These are phyloP conservation scores for Phaeosphaeriaceae sp. DNA, from an alignment of 2,329 filamentous ascomycete genomes.

Conservation along the genomic window DNA sequence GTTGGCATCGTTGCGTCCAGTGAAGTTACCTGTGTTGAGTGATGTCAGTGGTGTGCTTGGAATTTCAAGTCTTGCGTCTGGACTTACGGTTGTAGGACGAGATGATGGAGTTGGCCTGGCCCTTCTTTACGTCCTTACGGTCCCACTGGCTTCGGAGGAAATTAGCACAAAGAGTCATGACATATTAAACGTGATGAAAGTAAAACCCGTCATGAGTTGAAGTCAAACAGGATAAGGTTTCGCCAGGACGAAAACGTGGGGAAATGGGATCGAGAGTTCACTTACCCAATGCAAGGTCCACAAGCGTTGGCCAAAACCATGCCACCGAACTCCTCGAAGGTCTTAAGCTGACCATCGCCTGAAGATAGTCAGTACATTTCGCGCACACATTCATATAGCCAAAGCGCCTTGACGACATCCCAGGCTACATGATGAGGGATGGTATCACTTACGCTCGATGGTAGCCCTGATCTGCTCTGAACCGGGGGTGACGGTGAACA, in stretches of 20 bases:
- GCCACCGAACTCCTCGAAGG: conserved; percentile 95
- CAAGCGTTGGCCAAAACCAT: conserved; percentile 96
- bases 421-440: not conserved
- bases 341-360: conserved; percentile 83
- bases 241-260: not conserved
- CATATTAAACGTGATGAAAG: not conserved
- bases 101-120: conserved; percentile 93
- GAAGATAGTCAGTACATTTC: not conserved
- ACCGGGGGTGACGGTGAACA: conserved; percentile 95
- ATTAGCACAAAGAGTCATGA: conserved; percentile 5
- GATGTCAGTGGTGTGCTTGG: not conserved
- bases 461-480: conserved; percentile 95
- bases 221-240: conserved; percentile 7
- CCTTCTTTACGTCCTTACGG: conserved; percentile 91
- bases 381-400: not conserved
- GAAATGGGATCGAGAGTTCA: not conserved
- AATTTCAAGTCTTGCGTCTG: not conserved
- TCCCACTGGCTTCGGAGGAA: conserved; percentile 75
- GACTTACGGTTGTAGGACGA: conserved; percentile 91
- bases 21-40: conserved; percentile 73
- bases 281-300: conserved; percentile 66
- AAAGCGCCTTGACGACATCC: not conserved
- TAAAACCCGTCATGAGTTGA: not conserved
- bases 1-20: conserved; percentile 95
- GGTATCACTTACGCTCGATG: conserved; percentile 63